Conservation (phyloP, 352 stramenopile genomes). For the Globisporangium echinulatum region DNA sequence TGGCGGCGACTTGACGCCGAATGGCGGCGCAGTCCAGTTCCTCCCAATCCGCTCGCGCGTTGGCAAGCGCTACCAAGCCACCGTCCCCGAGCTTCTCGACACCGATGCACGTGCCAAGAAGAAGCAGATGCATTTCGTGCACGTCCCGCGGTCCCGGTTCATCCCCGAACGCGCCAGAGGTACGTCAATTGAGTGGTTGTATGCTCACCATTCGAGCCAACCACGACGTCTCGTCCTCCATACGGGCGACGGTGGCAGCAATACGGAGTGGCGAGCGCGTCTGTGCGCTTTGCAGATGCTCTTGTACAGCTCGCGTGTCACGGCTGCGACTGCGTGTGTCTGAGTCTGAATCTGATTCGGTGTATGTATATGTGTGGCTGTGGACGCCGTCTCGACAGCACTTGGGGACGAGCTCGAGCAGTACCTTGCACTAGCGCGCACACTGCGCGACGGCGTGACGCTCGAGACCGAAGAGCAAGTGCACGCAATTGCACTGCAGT, state of each 20-base stretch:
- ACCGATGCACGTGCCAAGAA: conserved; percentile 18
- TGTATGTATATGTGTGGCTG: not conserved
- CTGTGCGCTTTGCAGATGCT: too few relatives aligned
- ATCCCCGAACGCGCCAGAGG: conserved; percentile 45
- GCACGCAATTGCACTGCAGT: conserved; percentile 55
- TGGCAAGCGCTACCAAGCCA: conserved; percentile 75
- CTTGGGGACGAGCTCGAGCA: conserved; percentile 64
- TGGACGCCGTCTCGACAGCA: conserved; percentile 16
- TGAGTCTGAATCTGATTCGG: not conserved
- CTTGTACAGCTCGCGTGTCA: not conserved
- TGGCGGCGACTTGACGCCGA: conserved; percentile 2
- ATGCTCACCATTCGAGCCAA: too few relatives aligned
- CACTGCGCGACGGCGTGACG: conserved; percentile 66
- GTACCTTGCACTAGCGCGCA: conserved; percentile 71
- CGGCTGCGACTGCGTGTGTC: not conserved
- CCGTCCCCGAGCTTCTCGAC: conserved; percentile 45
- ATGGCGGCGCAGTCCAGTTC: conserved; percentile 31
- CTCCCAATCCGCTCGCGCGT: conserved; percentile 69
- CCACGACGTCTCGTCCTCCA: too few relatives aligned
- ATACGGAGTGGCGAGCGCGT: too few relatives aligned
- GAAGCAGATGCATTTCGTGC: conserved; percentile 20
- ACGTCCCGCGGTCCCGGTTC: conserved; percentile 33
- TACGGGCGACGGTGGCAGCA: too few relatives aligned
- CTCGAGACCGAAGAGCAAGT: conserved; percentile 81
- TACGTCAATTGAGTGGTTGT: conserved; percentile 10